These are phyloP conservation scores for Epichloe elymi DNA, from an alignment of 2,329 filamentous ascomycete genomes.

Conservation along the genomic window DNA sequence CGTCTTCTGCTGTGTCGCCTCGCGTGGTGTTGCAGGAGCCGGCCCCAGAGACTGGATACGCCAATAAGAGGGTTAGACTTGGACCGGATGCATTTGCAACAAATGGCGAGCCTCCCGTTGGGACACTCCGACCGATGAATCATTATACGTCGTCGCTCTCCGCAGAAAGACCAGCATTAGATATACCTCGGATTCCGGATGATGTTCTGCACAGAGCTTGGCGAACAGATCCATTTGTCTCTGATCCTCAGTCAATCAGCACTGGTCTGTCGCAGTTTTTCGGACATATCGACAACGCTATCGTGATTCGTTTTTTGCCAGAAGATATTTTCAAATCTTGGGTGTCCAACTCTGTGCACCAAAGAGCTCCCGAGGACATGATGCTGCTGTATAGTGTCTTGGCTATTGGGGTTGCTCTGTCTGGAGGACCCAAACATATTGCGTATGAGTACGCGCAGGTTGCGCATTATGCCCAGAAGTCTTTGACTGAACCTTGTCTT, in stretches of 20 bases:
- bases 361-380: conserved; percentile 28
- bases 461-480: conserved; percentile 40
- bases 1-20: conserved; percentile 36
- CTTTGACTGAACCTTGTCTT: conserved; percentile 23
- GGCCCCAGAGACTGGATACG: conserved; percentile 22
- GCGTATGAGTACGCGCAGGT: conserved; percentile 33
- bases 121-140: conserved; percentile 22
- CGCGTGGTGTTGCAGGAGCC: conserved; percentile 22
- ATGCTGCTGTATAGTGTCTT: conserved; percentile 34
- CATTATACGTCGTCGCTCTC: conserved; percentile 22
- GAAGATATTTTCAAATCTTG: conserved; percentile 26
- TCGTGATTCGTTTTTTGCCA: conserved; percentile 29
- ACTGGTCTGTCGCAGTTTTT: conserved; percentile 29
- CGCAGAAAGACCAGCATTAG: conserved; percentile 23
- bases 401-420: conserved; percentile 25
- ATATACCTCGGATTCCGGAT: conserved; percentile 36
- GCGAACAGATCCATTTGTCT: conserved; percentile 36
- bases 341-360: conserved; percentile 21
- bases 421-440: conserved; percentile 23
- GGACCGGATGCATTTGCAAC: conserved; percentile 33
- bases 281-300: conserved; percentile 26
- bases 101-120: conserved; percentile 17
- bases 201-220: conserved; percentile 35
- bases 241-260: conserved; percentile 26
- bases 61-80: conserved; percentile 40